These are phyloP conservation scores for Arthrobotrys iridis DNA, from an alignment of 2,329 filamentous ascomycete genomes.

Conservation along the genomic window DNA sequence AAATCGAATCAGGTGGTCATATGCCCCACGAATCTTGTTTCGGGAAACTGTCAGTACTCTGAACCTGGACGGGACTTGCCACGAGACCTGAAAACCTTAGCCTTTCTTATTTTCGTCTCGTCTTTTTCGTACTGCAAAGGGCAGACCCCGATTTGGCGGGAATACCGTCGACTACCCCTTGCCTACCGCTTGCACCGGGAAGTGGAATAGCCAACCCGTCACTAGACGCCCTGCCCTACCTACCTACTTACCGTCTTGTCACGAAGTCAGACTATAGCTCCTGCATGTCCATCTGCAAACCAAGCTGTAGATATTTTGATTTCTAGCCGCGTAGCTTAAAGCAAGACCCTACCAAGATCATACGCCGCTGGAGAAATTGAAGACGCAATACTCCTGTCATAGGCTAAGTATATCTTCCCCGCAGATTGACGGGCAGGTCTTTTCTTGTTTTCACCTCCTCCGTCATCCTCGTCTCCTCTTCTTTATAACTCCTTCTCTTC, in stretches of 20 bases:
- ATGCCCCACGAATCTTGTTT: slow-evolving; percentile 47
- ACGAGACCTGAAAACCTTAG: slow-evolving; percentile 38
- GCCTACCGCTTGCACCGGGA: slow-evolving; percentile 39
- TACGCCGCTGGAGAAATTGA: slow-evolving; percentile 28
- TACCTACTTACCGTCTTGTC: slow-evolving; percentile 22
- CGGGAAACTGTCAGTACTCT: slow-evolving; percentile 21
- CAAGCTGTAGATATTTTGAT: slow-evolving; percentile 52
- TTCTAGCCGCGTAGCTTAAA: slow-evolving; percentile 49
- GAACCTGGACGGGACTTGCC: slow-evolving; percentile 43
- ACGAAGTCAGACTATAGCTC: slow-evolving; percentile 46
- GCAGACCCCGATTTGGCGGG: slow-evolving; percentile 41
- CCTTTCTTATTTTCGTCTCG: slow-evolving; percentile 44
- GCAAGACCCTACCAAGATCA: slow-evolving; percentile 41
- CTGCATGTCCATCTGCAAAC: slow-evolving; percentile 49
- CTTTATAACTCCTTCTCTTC: slow-evolving; percentile 2
- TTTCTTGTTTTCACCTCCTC: slow-evolving; percentile 29
- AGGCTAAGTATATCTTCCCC: slow-evolving; percentile 54
- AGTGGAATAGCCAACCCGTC: slow-evolving; percentile 49
- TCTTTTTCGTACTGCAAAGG: slow-evolving; percentile 35
- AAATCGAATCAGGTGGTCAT: slow-evolving; percentile 55
- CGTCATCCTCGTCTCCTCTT: slow-evolving; percentile 8
- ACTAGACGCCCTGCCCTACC: slow-evolving; percentile 43
- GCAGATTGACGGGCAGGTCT: slow-evolving; percentile 33
- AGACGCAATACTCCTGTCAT: slow-evolving; percentile 38
- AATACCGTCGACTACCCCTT: slow-evolving; percentile 38